Percentiles rank a stretch among this genome's conserved stretches.
Evolutionary conservation across 202 grass and related monocot species (phyloP).

Genomic region (Hordeum pubiflorum): DNA sequence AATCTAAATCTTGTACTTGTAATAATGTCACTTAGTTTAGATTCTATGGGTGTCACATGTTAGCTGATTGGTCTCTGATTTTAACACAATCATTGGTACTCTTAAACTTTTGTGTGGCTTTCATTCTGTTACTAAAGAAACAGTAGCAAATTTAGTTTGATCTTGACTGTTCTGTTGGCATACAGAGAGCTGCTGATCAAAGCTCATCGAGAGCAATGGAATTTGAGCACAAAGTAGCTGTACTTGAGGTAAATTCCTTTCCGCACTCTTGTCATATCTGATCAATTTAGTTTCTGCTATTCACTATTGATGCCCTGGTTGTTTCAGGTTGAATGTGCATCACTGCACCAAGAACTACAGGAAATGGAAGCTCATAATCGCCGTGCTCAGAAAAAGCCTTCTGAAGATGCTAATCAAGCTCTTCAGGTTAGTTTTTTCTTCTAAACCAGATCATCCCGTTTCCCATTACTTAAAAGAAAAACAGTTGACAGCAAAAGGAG

Average conservation of each 20-base stretch:
- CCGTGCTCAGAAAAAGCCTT: conserved; percentile 83
- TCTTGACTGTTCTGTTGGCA: conserved; percentile 9
- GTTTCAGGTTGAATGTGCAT: conserved; percentile 79
- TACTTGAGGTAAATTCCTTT: conserved; percentile 68
- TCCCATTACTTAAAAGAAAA: not conserved
- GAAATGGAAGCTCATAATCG: conserved; percentile 86
- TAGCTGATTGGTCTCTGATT: conserved; percentile 1
- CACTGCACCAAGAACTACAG: conserved; percentile 85
- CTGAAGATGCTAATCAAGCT: conserved; percentile 93
- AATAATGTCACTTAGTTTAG: not conserved
- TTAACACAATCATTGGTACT: not conserved
- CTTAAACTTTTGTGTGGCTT: not conserved
- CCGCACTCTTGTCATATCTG: not conserved
- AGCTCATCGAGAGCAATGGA: conserved; percentile 87
- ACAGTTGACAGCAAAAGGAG: not conserved
- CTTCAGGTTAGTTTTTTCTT: conserved; percentile 56
- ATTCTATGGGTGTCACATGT: not conserved
- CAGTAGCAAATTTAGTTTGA: not conserved
- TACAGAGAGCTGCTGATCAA: conserved; percentile 92
- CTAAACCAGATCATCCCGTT: not conserved
- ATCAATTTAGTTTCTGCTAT: conserved; percentile 14
- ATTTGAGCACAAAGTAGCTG: conserved; percentile 87
- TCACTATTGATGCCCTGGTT: conserved; percentile 24
- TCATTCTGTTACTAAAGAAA: not conserved
- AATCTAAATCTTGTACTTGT: not conserved